Evolutionary conservation across 73 alveolate species (phyloP), one percentile per base, ranked within the genome.

Genomic region (Paramecium pentaurelia): DNA sequence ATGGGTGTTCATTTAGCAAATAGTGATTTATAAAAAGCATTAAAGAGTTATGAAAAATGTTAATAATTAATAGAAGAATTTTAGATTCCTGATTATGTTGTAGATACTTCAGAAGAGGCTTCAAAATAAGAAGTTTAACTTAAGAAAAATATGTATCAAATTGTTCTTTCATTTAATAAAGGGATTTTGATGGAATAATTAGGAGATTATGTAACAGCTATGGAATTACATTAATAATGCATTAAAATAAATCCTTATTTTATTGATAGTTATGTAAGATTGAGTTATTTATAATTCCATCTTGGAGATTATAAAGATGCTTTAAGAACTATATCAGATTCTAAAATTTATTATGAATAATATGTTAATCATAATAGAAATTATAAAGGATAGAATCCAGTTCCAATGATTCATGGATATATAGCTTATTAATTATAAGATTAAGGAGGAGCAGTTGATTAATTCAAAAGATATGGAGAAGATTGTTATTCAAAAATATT

Each of bases 401-500:
- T 80, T 22, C 91, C 91, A 8, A 44, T 47, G 71, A 80, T 80
- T 14, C 58, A 80, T 18, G 91, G 91, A 11, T 80, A 44, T 47
- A 80, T 80, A 10, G 47, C 91, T 2, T 42, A 42, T 45, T 8
- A 80, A 80, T 27, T 49, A 44, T 80, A 32, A 14, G 91, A 80
- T 80, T 34, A 80, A 45, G 75, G 36, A 32, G 75, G 47, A 45
- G 91, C 91, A 22, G 58, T 32, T 10, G 91, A 80, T 27, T 80
- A 80, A 36, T 80, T 80, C 18, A 80, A 80, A 36, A 27, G 36
- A 49, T 38, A 44, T 80, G 30, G 34, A 27, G 91, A 80, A 14
- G 91, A 80, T 80, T 80, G 91, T 27, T 80, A 80, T 47, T 80
- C 91, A 11, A 80, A 80, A 80, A 27, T 80, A 16, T 80, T 42